phyloP scores from a whole-genome alignment of 2,329 filamentous ascomycete genomes.

The Nigrospora osmanthi region DNA sequence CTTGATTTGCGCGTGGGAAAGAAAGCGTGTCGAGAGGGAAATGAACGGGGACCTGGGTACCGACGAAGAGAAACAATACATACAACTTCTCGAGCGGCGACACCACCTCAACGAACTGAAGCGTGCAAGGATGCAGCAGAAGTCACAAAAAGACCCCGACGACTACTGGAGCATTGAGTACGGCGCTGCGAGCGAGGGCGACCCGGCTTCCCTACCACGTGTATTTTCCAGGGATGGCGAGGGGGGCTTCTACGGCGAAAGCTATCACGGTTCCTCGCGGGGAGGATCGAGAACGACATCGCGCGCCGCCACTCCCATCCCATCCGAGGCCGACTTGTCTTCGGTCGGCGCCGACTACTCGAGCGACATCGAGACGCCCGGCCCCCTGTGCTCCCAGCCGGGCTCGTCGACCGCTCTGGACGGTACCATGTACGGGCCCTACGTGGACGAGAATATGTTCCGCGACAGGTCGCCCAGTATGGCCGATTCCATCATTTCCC shows the following conservation, averaged over 20 bases:
- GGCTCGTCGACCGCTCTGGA: conserved; percentile 56
- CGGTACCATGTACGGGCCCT: conserved; percentile 70
- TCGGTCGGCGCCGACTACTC: conserved; percentile 32
- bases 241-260: not conserved
- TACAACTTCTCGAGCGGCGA: conserved; percentile 50
- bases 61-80: conserved; percentile 52
- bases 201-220: conserved; percentile 25
- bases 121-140: conserved; percentile 44
- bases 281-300: conserved; percentile 38
- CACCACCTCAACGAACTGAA: conserved; percentile 50
- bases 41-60: conserved; percentile 51
- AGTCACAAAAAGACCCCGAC: conserved; percentile 30
- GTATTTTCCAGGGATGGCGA: conserved; percentile 11
- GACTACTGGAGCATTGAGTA: conserved; percentile 82
- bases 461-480: conserved; percentile 71
- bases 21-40: conserved; percentile 69
- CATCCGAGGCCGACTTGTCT: conserved; percentile 23
- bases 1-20: conserved; percentile 77
- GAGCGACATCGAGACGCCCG: conserved; percentile 43
- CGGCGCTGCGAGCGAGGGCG: conserved; percentile 51
- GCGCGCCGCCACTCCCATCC: conserved; percentile 20
- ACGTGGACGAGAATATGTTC: conserved; percentile 45
- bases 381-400: conserved; percentile 42
- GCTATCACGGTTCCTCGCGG: conserved; percentile 26
- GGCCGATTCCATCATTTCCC: conserved; percentile 66